Conservation (phyloP, 345 rosid genomes). For the Barbarea vulgaris region DNA sequence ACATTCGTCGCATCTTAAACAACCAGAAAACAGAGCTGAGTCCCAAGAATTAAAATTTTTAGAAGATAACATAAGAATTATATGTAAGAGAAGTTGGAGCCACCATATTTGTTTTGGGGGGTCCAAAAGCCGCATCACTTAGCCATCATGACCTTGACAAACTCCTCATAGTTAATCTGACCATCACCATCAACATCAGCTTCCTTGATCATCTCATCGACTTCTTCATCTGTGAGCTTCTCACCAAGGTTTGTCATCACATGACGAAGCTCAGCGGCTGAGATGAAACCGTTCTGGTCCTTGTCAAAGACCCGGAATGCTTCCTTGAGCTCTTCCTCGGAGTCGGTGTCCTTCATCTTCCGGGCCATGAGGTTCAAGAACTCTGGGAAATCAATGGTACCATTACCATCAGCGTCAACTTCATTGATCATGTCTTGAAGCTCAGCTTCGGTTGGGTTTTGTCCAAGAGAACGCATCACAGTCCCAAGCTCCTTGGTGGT, state of each 20-base stretch:
- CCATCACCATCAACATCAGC: conserved; percentile 89
- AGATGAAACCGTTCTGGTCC: conserved; percentile 88
- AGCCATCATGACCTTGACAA: conserved; percentile 91
- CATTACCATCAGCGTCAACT: conserved; percentile 85
- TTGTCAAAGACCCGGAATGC: conserved; percentile 84
- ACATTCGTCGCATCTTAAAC: conserved; percentile 25
- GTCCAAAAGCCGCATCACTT: conserved; percentile 47
- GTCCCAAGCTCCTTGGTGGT: conserved; percentile 90
- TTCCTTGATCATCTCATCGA: conserved; percentile 87
- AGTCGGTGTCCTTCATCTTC: conserved; percentile 87
- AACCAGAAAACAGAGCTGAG: conserved; percentile 16
- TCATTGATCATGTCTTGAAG: conserved; percentile 90
- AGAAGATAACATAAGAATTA: conserved; percentile 35
- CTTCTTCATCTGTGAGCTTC: conserved; percentile 85
- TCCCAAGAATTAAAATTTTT: conserved; percentile 24
- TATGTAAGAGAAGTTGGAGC: conserved; percentile 5
- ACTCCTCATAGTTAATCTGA: conserved; percentile 84
- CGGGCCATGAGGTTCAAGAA: conserved; percentile 86
- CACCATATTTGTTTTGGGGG: background rate
- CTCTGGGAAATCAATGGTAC: conserved; percentile 82
- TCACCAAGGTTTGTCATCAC: conserved; percentile 89
- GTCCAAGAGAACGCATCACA: conserved; percentile 84
- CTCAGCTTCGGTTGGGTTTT: conserved; percentile 87
- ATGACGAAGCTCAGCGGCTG: conserved; percentile 88
- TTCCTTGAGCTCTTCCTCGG: conserved; percentile 90